Evolutionary conservation across 768 basidiomycete genomes (phyloP).

Genomic region (Cystofilobasidium bisporidii): DNA sequence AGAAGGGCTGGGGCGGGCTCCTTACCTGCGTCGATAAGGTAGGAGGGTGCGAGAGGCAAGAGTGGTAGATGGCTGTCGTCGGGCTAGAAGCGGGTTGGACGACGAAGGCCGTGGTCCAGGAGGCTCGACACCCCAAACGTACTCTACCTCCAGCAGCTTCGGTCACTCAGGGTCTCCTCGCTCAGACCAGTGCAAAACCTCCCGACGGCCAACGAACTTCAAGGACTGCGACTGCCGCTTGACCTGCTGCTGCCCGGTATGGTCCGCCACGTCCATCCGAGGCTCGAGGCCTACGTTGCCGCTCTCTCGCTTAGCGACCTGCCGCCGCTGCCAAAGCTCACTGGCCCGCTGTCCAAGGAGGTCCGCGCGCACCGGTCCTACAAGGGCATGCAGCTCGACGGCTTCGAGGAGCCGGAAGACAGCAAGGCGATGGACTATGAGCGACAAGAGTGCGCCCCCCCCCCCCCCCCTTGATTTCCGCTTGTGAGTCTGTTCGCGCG

Average conservation of each 20-base stretch:
- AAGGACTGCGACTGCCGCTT: too few relatives aligned
- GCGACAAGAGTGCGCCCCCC: neutral
- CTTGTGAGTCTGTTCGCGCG: too few relatives aligned
- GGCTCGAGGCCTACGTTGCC: neutral
- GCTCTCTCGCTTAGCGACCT: neutral
- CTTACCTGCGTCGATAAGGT: too few relatives aligned
- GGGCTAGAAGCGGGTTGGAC: too few relatives aligned
- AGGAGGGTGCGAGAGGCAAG: neutral
- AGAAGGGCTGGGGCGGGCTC: too few relatives aligned
- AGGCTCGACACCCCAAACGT: too few relatives aligned
- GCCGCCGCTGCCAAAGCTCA: constrained; percentile 5
- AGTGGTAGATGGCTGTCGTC: neutral
- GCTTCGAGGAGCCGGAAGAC: neutral
- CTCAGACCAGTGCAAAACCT: too few relatives aligned
- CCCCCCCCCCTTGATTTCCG: too few relatives aligned
- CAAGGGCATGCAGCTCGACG: neutral
- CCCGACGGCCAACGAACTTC: too few relatives aligned
- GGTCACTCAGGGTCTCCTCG: too few relatives aligned
- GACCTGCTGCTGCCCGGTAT: neutral
- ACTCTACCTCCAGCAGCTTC: too few relatives aligned
- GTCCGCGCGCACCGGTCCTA: constrained; percentile 1
- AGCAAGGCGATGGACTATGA: constrained; percentile 4
- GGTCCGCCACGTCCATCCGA: constrained; percentile 1
- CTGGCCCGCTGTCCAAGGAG: neutral
- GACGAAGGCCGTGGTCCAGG: too few relatives aligned